Evolutionary conservation across 306 rosid species (phyloP).

Genomic region (Trifolium repens): DNA sequence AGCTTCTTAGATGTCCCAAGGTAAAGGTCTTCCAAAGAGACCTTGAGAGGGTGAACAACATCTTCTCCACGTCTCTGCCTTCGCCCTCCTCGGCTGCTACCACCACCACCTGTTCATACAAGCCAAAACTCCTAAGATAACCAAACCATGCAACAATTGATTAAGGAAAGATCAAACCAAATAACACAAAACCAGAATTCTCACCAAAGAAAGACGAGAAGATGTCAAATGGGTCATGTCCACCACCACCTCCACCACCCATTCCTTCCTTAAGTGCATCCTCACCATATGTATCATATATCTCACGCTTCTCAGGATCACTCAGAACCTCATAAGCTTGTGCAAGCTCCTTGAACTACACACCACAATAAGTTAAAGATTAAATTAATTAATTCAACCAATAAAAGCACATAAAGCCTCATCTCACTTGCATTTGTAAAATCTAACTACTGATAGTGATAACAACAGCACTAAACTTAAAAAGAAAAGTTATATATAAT

Average conservation of each 20-base stretch:
- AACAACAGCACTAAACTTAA: not conserved
- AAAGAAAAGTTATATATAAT: not conserved
- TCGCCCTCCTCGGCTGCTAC: constrained; percentile 72
- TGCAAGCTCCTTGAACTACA: constrained; percentile 89
- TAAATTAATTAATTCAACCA: not conserved
- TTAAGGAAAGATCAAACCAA: not conserved
- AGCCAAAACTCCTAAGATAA: constrained; percentile 25
- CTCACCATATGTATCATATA: constrained; percentile 91
- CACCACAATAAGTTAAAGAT: not conserved
- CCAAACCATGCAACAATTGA: not conserved
- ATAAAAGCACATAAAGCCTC: not conserved
- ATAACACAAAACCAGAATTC: constrained; percentile 26
- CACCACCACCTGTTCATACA: constrained; percentile 51
- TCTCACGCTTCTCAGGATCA: constrained; percentile 95
- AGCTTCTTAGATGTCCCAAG: constrained; percentile 90
- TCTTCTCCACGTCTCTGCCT: constrained; percentile 99
- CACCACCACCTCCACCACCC: constrained; percentile 88
- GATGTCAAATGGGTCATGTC: constrained; percentile 92
- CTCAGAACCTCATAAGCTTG: constrained; percentile 94
- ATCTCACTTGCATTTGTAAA: not conserved
- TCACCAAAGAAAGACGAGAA: constrained; percentile 95
- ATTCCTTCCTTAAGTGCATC: constrained; percentile 98
- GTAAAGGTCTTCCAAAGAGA: constrained; percentile 85
- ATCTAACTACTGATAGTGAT: not conserved
- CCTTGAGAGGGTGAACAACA: constrained; percentile 91